Evolutionary conservation across 108 stramenopile species (phyloP), one percentile per base, ranked within the genome.

Genomic region (Cyclotella cryptica): DNA sequence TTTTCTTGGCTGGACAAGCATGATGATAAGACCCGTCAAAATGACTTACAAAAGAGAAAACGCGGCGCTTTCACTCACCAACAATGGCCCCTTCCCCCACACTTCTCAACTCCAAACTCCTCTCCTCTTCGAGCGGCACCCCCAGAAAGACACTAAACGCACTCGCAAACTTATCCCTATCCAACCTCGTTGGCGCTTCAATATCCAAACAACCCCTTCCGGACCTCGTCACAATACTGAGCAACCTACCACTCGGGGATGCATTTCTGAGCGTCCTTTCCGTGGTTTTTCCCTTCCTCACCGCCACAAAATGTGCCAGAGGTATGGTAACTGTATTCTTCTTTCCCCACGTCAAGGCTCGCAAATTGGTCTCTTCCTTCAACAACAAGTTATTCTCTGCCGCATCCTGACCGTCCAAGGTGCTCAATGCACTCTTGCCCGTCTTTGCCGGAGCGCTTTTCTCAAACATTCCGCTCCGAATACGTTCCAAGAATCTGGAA

Each of bases 91-190:
- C 45, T 45, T 21, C 57, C 66, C 62, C 41, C 69, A 28, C 18
- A 44, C 5, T 22, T 24, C 41, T 41, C 44, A 18, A 15, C 64
- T 22, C 14, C 71, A 12, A 53, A 53, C 3, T 46, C 44, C 9
- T 12, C 24, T 82, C 81, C 26, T 82, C 81, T 45, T 74, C 88
- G 52, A 93, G 53, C 10, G 92, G 92, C 35, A 96, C 84, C 11
- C 78, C 80, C 54, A 96, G 77, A 83, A 96, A 96, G 43, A 78
- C 67, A 6, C 91, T 61, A 84, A 96, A 96, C 18, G 95, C 95
- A 59, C 72, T 81, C 13, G 95, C 95, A 78, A 93, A 93, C 72
- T 93, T 96, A 75, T 96, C 95, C 60, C 95, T 82, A 77, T 96
- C 95, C 74, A 91, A 65, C 42, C 75, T 70, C 0, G 95, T 93